Conservation (phyloP, 176 grass and related monocot genomes). For the Ensete glaucum region DNA sequence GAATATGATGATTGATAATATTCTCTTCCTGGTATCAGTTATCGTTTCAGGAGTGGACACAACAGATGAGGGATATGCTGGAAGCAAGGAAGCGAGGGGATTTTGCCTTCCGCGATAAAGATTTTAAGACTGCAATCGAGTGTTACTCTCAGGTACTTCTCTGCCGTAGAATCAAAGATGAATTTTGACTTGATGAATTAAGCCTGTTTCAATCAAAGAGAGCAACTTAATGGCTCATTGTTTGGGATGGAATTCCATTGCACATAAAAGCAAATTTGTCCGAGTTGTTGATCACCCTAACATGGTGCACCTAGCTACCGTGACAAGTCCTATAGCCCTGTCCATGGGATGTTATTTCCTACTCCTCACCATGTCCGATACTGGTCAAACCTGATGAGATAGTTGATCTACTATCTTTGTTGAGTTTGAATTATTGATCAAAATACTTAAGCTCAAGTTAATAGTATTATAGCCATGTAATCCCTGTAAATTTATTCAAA, state of each 20-base stretch:
- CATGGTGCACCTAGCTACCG: too few relatives aligned
- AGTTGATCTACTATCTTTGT: too few relatives aligned
- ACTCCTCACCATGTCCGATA: too few relatives aligned
- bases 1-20: neutral
- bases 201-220: neutral
- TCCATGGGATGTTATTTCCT: too few relatives aligned
- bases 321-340: too few relatives aligned
- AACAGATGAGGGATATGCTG: constrained; percentile 97
- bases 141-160: constrained; percentile 73
- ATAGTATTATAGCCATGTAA: too few relatives aligned
- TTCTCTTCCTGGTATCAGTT: constrained; percentile 30
- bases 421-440: too few relatives aligned
- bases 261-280: neutral
- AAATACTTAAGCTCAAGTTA: too few relatives aligned
- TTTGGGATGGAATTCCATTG: neutral
- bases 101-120: constrained; percentile 91
- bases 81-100: constrained; percentile 85
- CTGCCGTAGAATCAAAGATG: neutral
- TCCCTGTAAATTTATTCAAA: too few relatives aligned
- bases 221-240: neutral
- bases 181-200: neutral
- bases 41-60: constrained; percentile 98
- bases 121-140: constrained; percentile 83
- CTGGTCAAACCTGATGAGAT: too few relatives aligned
- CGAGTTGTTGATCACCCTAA: neutral